Percentiles rank a stretch among this genome's conserved stretches.
Conservation (phyloP, 1,284 basidiomycete genomes). For the Ustilago trichophora region DNA sequence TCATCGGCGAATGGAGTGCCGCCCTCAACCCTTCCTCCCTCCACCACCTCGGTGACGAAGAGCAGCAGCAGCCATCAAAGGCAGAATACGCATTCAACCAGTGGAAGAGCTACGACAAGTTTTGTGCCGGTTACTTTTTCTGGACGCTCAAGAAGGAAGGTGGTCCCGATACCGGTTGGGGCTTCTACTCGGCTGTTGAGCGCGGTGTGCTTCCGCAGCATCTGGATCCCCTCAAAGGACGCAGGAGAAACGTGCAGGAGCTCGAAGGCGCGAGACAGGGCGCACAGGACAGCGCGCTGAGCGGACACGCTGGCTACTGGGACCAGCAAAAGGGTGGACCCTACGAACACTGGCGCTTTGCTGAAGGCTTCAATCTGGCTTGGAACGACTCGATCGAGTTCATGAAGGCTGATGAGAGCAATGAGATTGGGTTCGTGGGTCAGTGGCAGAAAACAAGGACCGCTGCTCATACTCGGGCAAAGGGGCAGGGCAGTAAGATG, state of each 20-base stretch:
- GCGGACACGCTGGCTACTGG: slow-evolving; percentile 33
- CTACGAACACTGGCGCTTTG: slow-evolving; percentile 76
- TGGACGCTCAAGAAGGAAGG: slow-evolving; percentile 86
- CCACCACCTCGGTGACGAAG: slow-evolving; percentile 59
- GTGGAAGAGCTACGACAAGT: slow-evolving; percentile 75
- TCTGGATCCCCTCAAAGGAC: slow-evolving; percentile 42
- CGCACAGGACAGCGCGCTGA: slow-evolving; percentile 26
- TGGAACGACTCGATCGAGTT: slow-evolving; percentile 78
- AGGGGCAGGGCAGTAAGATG: slow-evolving; percentile 67
- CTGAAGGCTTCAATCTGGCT: slow-evolving; percentile 74
- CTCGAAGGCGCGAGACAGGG: slow-evolving; percentile 21
- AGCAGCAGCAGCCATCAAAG: slow-evolving; percentile 70
- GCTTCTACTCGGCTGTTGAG: slow-evolving; percentile 75
- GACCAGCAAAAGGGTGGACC: slow-evolving; percentile 66
- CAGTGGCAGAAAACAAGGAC: slow-evolving; percentile 72
- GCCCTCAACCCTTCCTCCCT: slow-evolving; percentile 78
- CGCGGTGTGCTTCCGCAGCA: slow-evolving; percentile 73
- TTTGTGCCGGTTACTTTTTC: slow-evolving; percentile 82
- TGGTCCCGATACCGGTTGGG: slow-evolving; percentile 79
- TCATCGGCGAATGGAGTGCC: slow-evolving; percentile 82
- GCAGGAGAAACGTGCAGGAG: slow-evolving; percentile 21
- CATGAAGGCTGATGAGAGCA: slow-evolving; percentile 66
- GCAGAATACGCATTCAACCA: slow-evolving; percentile 73
- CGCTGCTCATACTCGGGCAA: slow-evolving; percentile 69
- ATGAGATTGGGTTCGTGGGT: slow-evolving; percentile 74